Percentiles rank a stretch among this genome's conserved stretches.
Conservation (phyloP, 1,284 basidiomycete genomes). For the Cutaneotrichosporon daszewskae region DNA sequence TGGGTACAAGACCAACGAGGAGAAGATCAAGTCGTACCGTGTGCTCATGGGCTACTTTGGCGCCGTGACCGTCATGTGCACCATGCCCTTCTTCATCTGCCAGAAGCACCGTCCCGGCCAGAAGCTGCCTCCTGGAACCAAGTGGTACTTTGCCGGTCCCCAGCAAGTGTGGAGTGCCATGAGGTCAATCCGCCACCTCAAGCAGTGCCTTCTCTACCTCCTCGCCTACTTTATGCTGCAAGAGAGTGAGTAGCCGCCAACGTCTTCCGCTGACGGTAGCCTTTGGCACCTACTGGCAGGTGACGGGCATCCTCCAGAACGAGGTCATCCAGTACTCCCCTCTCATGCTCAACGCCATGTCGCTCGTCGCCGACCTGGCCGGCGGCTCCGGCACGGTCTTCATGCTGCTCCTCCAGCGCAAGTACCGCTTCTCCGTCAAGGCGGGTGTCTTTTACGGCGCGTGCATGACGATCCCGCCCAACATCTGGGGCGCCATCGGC, state of each 20-base stretch:
- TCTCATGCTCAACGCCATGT: constrained; percentile 7
- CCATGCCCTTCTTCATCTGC: constrained; percentile 14
- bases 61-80: constrained; percentile 7
- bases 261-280: no score
- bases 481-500: constrained; percentile 18
- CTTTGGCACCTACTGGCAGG: constrained; percentile 8
- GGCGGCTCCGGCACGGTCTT: constrained; percentile 16
- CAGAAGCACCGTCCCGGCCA: constrained; percentile 17
- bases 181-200: constrained; percentile 12
- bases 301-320: constrained; percentile 12
- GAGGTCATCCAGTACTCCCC: constrained; percentile 17
- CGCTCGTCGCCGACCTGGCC: constrained; percentile 9
- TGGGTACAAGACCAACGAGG: constrained; percentile 5
- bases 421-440: constrained; percentile 11
- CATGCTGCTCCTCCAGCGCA: constrained; percentile 12
- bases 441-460: not conserved
- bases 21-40: constrained; percentile 7
- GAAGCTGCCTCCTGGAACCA: constrained; percentile 11
- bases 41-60: constrained; percentile 15
- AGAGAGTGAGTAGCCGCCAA: no score
- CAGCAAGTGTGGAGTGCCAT: constrained; percentile 9
- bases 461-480: constrained; percentile 1
- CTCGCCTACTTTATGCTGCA: constrained; percentile 11
- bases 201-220: constrained; percentile 14
- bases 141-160: constrained; percentile 11